Evolutionary conservation across 1,284 basidiomycete species (phyloP).

Genomic region (Ceratobasidium theobromae): DNA sequence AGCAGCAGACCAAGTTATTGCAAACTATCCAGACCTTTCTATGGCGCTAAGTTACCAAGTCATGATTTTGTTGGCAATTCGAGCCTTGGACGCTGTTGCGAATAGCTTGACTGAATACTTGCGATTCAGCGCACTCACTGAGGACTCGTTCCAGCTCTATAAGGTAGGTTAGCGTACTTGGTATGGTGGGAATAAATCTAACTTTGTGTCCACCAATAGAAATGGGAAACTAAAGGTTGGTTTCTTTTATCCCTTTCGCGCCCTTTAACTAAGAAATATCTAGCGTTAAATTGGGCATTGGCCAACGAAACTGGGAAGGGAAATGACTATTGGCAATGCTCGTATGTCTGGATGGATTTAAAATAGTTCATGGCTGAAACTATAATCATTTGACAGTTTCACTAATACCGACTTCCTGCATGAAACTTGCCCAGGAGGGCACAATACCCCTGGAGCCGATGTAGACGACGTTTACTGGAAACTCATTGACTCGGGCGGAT

Average conservation of each 20-base stretch:
- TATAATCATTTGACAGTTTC: neutral
- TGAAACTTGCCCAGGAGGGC: slow-evolving; percentile 18
- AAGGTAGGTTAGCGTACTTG: neutral
- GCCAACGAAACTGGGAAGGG: slow-evolving; percentile 25
- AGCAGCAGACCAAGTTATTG: slow-evolving; percentile 10
- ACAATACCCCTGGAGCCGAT: slow-evolving; percentile 22
- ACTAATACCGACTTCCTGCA: slow-evolving; percentile 6
- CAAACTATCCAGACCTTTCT: slow-evolving; percentile 15
- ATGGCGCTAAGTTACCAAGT: slow-evolving; percentile 23
- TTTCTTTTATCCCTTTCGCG: neutral
- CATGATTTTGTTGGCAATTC: slow-evolving; percentile 14
- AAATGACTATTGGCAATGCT: slow-evolving; percentile 23
- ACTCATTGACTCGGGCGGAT: slow-evolving; percentile 10
- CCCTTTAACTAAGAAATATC: neutral
- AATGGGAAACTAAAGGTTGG: slow-evolving; percentile 27
- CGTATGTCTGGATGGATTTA: neutral
- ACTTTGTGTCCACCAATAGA: neutral
- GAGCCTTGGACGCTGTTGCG: slow-evolving; percentile 19
- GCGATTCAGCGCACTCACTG: slow-evolving; percentile 13
- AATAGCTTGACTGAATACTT: slow-evolving; percentile 17
- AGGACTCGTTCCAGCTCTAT: slow-evolving; percentile 24
- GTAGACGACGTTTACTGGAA: slow-evolving; percentile 17
- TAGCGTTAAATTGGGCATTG: slow-evolving; percentile 26
- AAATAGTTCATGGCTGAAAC: neutral
- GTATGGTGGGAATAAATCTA: neutral